Evolutionary conservation across 2,329 filamentous ascomycete species (phyloP).

Genomic region (Exophiala calicioides): DNA sequence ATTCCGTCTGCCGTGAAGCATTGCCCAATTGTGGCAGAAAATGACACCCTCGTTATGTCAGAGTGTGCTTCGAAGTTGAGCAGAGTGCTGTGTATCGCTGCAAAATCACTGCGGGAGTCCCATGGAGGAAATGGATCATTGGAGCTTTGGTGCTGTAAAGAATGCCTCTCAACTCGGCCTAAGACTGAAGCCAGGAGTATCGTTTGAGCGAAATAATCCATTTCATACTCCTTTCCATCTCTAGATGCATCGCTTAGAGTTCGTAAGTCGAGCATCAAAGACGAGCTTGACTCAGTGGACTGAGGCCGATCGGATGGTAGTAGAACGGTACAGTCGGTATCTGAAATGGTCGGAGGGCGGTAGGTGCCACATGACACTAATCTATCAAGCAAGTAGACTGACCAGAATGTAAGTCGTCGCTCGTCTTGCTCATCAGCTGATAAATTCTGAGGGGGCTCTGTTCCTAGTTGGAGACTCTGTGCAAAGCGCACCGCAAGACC

Average conservation of each 20-base stretch:
- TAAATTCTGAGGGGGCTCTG: conserved; percentile 26
- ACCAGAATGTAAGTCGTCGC: conserved; percentile 36
- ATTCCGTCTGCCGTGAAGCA: conserved; percentile 14
- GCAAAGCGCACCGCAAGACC: conserved; percentile 63
- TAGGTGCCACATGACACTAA: conserved; percentile 34
- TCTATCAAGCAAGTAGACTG: conserved; percentile 36
- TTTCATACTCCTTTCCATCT: conserved; percentile 12
- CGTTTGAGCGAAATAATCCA: conserved; percentile 34
- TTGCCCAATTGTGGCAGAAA: conserved; percentile 26
- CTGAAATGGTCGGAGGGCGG: conserved; percentile 22
- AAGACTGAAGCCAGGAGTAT: conserved; percentile 39
- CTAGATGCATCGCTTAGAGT: conserved; percentile 19
- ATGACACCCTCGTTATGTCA: conserved; percentile 27
- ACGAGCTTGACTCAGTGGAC: conserved; percentile 17
- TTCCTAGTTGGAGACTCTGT: conserved; percentile 38
- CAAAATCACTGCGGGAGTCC: conserved; percentile 40
- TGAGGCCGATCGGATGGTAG: conserved; percentile 32
- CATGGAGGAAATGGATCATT: conserved; percentile 36
- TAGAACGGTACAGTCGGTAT: conserved; percentile 33
- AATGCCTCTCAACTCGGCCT: conserved; percentile 37
- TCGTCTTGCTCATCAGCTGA: conserved; percentile 34
- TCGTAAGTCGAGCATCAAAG: conserved; percentile 27
- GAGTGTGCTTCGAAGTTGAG: conserved; percentile 38
- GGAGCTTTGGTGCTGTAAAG: conserved; percentile 29
- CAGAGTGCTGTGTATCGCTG: conserved; percentile 37